Percentiles rank a stretch among this genome's conserved stretches.
Conservation (phyloP, 1,139 yeast genomes). For the Lodderomyces margitis region DNA sequence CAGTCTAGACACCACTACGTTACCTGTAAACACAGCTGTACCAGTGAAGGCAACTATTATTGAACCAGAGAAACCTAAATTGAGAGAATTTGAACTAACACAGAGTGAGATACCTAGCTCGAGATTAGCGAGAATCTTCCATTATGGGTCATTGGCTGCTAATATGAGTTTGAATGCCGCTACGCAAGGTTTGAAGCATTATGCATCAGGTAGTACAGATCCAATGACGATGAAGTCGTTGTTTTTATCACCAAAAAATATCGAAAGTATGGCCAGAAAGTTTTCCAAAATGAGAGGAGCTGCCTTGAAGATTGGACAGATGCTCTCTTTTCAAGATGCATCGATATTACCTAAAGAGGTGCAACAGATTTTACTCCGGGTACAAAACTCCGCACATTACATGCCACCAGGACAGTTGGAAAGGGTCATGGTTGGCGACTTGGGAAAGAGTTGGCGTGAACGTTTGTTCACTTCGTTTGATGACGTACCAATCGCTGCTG, state of each 20-base stretch:
- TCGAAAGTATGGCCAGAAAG: conserved; percentile 83
- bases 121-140: conserved; percentile 81
- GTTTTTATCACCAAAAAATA: conserved; percentile 75
- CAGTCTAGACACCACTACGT: not conserved
- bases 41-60: conserved; percentile 12
- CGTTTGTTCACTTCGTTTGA: conserved; percentile 70
- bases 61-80: conserved; percentile 35
- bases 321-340: conserved; percentile 91
- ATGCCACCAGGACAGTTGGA: conserved; percentile 94
- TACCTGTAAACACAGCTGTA: not conserved
- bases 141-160: conserved; percentile 91
- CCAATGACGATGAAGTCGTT: conserved; percentile 56
- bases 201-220: conserved; percentile 45
- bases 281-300: conserved; percentile 97
- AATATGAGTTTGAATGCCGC: conserved; percentile 87
- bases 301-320: conserved; percentile 92
- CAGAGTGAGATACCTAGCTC: conserved; percentile 82
- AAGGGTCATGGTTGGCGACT: conserved; percentile 65
- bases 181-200: conserved; percentile 69
- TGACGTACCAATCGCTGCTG: conserved; percentile 94
- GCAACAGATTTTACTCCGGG: conserved; percentile 74
- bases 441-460: conserved; percentile 78
- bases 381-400: conserved; percentile 92
- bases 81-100: conserved; percentile 43
- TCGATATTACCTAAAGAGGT: conserved; percentile 81